These are phyloP conservation scores for Verticillium longisporum DNA, from an alignment of 2,329 filamentous ascomycete species.

Conservation along the genomic window DNA sequence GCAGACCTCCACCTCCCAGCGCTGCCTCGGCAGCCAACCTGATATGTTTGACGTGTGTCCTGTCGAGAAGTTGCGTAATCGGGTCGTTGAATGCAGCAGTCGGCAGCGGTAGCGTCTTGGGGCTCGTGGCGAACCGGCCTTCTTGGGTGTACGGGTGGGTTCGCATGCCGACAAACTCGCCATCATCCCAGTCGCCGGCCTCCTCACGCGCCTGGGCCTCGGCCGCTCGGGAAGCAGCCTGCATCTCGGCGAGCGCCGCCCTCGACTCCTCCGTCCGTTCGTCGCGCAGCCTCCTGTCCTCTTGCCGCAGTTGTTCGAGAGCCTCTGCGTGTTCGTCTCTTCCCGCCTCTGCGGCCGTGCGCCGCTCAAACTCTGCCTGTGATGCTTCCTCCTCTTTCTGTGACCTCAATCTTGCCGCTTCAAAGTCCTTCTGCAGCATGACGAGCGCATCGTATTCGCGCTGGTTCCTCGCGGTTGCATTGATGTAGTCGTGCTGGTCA, in stretches of 20 bases:
- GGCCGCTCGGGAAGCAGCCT: slow-evolving; percentile 9
- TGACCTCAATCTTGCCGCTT: slow-evolving; percentile 27
- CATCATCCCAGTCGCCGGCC: slow-evolving; percentile 13
- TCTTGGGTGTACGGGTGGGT: slow-evolving; percentile 65
- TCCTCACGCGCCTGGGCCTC: slow-evolving; percentile 22
- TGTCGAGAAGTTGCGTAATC: slow-evolving; percentile 59
- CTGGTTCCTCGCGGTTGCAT: slow-evolving; percentile 42
- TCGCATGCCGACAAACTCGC: slow-evolving; percentile 6
- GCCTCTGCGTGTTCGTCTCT: background rate
- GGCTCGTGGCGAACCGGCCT: slow-evolving; percentile 68
- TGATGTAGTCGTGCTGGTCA: slow-evolving; percentile 30
- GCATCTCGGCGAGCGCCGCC: background rate
- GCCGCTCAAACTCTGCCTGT: slow-evolving; percentile 17
- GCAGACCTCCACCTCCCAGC: slow-evolving; percentile 72
- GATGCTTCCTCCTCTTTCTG: slow-evolving; percentile 18
- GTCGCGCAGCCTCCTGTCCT: background rate
- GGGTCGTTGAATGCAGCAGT: slow-evolving; percentile 62
- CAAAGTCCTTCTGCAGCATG: slow-evolving; percentile 52
- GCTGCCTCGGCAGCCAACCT: slow-evolving; percentile 61
- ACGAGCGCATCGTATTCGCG: slow-evolving; percentile 49
- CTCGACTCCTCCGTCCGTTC: background rate
- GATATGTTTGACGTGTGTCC: slow-evolving; percentile 69
- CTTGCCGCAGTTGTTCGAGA: background rate
- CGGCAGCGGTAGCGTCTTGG: slow-evolving; percentile 70
- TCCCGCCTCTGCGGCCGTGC: slow-evolving; percentile 6